phyloP scores from a whole-genome alignment of 306 rosid species.

The Carpinus fangiana region DNA sequence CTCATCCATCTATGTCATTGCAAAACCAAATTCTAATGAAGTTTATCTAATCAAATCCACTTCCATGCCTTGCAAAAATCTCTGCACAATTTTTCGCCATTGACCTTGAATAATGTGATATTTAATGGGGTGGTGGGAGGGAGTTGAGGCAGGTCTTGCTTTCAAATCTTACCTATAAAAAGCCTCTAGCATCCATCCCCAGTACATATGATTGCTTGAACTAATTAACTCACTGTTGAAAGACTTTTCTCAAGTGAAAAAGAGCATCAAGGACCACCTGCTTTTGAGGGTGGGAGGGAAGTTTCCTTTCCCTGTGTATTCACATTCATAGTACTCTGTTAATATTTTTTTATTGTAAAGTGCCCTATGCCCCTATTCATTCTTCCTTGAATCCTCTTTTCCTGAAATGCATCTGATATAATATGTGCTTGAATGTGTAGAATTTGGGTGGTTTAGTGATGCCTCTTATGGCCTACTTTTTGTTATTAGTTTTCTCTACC shows the following conservation, averaged over 20 bases:
- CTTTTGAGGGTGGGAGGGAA: conserved; percentile 36
- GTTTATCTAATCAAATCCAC: neutral
- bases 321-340: neutral
- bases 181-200: neutral
- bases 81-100: neutral
- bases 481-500: neutral
- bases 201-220: conserved; percentile 17
- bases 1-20: conserved; percentile 2
- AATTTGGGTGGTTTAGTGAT: neutral
- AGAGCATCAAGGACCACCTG: conserved; percentile 38
- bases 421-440: neutral
- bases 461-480: neutral
- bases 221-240: conserved; percentile 27
- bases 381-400: neutral
- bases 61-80: neutral
- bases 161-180: neutral
- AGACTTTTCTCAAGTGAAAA: conserved; percentile 23
- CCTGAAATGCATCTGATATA: neutral
- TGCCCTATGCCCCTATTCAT: neutral
- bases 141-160: neutral
- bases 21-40: neutral
- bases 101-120: neutral
- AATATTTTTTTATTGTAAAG: neutral
- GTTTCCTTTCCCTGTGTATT: conserved; percentile 27
- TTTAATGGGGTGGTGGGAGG: neutral